These are phyloP conservation scores for Petunia secreta DNA, from an alignment of 257 asterid genomes.

Conservation along the genomic window DNA sequence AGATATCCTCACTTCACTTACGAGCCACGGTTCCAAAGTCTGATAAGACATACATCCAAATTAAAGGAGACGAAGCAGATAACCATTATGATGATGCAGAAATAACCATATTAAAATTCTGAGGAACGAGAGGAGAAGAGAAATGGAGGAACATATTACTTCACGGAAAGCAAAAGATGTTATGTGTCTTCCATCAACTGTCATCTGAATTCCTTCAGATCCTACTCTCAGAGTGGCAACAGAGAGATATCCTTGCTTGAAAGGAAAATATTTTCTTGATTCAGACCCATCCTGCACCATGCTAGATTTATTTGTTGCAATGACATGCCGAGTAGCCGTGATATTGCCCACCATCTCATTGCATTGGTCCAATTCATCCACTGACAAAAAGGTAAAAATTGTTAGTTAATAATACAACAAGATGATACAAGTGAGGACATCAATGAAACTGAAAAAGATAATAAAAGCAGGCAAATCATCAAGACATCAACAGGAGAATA, in stretches of 20 bases:
- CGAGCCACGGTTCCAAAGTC: conserved; percentile 98
- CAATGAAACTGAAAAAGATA: conserved; percentile 1
- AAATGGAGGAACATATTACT: conserved; percentile 51
- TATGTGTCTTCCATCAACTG: conserved; percentile 95
- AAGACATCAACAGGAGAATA: conserved; percentile 10
- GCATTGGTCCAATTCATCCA: conserved; percentile 94
- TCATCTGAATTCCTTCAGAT: conserved; percentile 95
- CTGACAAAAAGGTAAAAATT: conserved; percentile 46
- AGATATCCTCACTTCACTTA: conserved; percentile 79
- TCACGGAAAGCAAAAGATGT: conserved; percentile 92
- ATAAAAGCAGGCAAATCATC: not conserved
- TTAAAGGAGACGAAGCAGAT: conserved; percentile 26
- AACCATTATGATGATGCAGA: conserved; percentile 27
- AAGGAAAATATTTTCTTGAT: conserved; percentile 77
- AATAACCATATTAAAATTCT: conserved; percentile 21
- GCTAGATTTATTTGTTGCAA: conserved; percentile 48
- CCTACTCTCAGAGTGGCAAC: conserved; percentile 93
- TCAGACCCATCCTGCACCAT: conserved; percentile 60
- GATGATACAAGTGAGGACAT: not conserved
- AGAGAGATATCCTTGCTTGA: conserved; percentile 80
- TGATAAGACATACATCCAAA: conserved; percentile 39
- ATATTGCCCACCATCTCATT: conserved; percentile 72
- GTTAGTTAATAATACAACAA: conserved; percentile 30
- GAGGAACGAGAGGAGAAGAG: conserved; percentile 6
- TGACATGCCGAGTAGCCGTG: conserved; percentile 41